phyloP scores from a whole-genome alignment of 345 rosid species.

The Eucalyptus decipiens region DNA sequence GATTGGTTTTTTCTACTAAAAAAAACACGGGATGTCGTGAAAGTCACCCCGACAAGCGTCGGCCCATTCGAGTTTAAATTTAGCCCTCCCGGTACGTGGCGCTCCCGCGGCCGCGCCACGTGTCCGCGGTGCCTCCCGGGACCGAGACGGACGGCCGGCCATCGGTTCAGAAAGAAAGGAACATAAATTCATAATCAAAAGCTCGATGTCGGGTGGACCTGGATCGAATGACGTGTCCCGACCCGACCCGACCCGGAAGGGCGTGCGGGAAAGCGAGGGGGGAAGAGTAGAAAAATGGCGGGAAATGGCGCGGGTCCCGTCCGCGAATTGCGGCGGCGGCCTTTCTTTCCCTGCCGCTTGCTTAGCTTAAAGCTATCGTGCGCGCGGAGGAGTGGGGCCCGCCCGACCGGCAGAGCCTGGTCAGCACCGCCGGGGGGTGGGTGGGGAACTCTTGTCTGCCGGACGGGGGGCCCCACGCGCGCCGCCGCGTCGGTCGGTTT shows the following conservation, averaged over 20 bases:
- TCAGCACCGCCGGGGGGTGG: neutral
- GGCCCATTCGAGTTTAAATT: fast-evolving
- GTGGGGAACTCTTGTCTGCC: neutral
- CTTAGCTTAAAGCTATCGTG: neutral
- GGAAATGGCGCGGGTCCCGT: neutral
- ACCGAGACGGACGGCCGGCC: neutral
- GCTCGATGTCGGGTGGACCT: neutral
- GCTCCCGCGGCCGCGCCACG: neutral
- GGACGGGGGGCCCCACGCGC: neutral
- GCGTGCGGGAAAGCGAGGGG: neutral
- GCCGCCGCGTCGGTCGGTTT: neutral
- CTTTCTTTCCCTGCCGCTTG: neutral
- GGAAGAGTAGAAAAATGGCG: neutral
- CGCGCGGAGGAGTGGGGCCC: neutral
- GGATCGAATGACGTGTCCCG: neutral
- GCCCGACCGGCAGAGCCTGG: neutral
- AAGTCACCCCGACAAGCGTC: neutral
- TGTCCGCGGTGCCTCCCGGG: neutral
- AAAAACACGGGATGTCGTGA: neutral
- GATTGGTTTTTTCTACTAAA: neutral
- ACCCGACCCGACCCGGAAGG: neutral
- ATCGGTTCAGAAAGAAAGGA: neutral
- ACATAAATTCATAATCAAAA: neutral
- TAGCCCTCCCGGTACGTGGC: neutral
- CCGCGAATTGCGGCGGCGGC: neutral